A percentile compares a stretch with the other conserved stretches of the same genome.
phyloP scores from a whole-genome alignment of 768 basidiomycete genomes.

The Xanthoconium stramineum region DNA sequence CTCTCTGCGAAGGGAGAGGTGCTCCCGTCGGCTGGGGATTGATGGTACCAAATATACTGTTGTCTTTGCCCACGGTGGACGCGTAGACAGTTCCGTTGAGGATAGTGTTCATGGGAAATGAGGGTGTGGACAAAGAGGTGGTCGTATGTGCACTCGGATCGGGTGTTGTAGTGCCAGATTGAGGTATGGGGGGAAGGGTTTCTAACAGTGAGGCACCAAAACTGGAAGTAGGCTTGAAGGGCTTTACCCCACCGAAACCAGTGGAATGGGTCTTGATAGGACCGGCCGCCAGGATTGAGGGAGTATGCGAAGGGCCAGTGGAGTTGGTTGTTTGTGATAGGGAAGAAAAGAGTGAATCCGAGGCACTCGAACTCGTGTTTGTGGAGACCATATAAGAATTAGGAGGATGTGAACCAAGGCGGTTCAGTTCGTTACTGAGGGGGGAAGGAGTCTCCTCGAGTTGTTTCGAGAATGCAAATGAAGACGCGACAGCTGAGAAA shows the following conservation, averaged over 20 bases:
- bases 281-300: constrained; percentile 32
- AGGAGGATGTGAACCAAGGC: constrained; percentile 19
- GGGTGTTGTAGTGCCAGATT: constrained; percentile 51
- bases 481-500: constrained; percentile 70
- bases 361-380: constrained; percentile 40
- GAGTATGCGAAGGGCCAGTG: constrained; percentile 30
- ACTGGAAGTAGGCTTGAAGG: constrained; percentile 79
- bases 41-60: constrained; percentile 26
- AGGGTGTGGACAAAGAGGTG: constrained; percentile 20
- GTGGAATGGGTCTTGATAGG: constrained; percentile 44
- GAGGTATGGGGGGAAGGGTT: constrained; percentile 70
- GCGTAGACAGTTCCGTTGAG: constrained; percentile 10
- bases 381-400: constrained; percentile 36
- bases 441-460: constrained; percentile 19
- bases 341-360: constrained; percentile 45
- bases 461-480: constrained; percentile 51
- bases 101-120: constrained; percentile 20
- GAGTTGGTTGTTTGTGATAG: constrained; percentile 52
- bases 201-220: constrained; percentile 78
- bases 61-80: constrained; percentile 14
- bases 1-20: constrained; percentile 2
- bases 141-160: constrained; percentile 19
- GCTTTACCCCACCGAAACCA: constrained; percentile 61
- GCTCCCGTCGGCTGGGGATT: constrained; percentile 36
- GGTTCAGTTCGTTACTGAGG: constrained; percentile 4